These are phyloP conservation scores for Microbotryomycetes sp. DNA, from an alignment of 1,284 basidiomycete genomes.

Conservation along the genomic window DNA sequence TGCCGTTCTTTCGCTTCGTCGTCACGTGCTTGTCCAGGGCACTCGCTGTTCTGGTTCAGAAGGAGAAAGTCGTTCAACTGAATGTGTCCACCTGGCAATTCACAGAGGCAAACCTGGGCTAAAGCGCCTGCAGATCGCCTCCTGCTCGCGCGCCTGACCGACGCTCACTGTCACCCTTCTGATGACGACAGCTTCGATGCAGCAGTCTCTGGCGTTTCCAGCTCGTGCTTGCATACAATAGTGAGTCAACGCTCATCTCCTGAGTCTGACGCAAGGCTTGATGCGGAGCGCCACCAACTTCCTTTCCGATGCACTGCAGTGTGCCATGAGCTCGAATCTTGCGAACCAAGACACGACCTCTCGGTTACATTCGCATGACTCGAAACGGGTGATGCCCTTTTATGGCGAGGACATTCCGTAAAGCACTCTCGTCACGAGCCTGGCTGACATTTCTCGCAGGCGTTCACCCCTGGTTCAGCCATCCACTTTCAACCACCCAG, in stretches of 20 bases:
- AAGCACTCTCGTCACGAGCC: neutral
- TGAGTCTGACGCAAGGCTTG: neutral
- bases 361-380: constrained; percentile 1
- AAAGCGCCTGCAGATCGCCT: constrained; percentile 1
- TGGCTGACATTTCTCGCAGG: constrained; percentile 46
- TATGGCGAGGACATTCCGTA: constrained; percentile 38
- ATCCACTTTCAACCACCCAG: constrained; percentile 55
- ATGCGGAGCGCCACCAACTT: neutral
- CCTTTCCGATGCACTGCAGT: constrained; percentile 12
- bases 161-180: constrained; percentile 45
- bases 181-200: constrained; percentile 28
- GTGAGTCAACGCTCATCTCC: neutral
- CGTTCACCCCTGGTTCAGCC: constrained; percentile 75
- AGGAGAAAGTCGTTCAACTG: too few species aligned
- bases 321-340: constrained; percentile 31
- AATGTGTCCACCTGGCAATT: too few species aligned
- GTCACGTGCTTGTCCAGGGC: too few species aligned
- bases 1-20: too few species aligned
- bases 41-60: too few species aligned
- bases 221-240: neutral
- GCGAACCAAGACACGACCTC: constrained; percentile 25
- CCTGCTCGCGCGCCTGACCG: constrained; percentile 37
- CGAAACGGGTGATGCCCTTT: constrained; percentile 36
- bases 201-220: neutral
- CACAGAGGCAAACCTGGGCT: too few species aligned